A percentile compares a stretch with the other conserved stretches of the same genome.
Evolutionary conservation across 2,329 filamentous ascomycete species (phyloP).

Genomic region (Alternaria novae-zelandiae): DNA sequence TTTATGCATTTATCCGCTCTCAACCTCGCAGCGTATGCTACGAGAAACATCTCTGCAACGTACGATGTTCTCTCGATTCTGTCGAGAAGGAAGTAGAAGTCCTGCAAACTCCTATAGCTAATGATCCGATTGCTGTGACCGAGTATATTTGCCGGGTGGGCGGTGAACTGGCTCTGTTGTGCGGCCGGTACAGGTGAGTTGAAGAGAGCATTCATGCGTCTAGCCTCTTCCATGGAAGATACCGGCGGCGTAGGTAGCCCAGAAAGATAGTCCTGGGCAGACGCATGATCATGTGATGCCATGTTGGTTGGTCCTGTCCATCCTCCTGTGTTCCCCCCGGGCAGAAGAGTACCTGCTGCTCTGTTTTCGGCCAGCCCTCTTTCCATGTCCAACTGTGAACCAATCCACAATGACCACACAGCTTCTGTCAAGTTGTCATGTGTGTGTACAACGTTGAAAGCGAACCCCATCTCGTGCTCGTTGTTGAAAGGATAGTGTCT

Average conservation of each 20-base stretch:
- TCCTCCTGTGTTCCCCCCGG: neutral
- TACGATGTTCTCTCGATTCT: constrained; percentile 27
- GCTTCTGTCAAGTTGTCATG: constrained; percentile 24
- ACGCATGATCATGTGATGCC: constrained; percentile 20
- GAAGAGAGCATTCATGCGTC: neutral
- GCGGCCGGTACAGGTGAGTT: neutral
- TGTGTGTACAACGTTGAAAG: constrained; percentile 25
- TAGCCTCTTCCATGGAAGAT: neutral
- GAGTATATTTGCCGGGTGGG: neutral
- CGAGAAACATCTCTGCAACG: constrained; percentile 15
- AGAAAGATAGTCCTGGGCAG: neutral
- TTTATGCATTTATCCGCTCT: constrained; percentile 27
- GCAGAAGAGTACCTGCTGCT: neutral
- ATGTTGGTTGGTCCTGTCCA: neutral
- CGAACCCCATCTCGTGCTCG: constrained; percentile 33
- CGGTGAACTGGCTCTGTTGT: neutral
- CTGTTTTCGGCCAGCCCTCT: neutral
- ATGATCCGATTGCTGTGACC: neutral
- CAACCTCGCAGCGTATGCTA: constrained; percentile 27
- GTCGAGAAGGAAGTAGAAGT: constrained; percentile 38
- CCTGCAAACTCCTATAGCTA: constrained; percentile 30
- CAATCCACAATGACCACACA: constrained; percentile 31
- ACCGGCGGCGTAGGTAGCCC: neutral
- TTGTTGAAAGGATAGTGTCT: constrained; percentile 34
- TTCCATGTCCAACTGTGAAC: constrained; percentile 16